Evolutionary conservation across 2,329 filamentous ascomycete genomes (phyloP).

Genomic region (Calonectria henricotiae): DNA sequence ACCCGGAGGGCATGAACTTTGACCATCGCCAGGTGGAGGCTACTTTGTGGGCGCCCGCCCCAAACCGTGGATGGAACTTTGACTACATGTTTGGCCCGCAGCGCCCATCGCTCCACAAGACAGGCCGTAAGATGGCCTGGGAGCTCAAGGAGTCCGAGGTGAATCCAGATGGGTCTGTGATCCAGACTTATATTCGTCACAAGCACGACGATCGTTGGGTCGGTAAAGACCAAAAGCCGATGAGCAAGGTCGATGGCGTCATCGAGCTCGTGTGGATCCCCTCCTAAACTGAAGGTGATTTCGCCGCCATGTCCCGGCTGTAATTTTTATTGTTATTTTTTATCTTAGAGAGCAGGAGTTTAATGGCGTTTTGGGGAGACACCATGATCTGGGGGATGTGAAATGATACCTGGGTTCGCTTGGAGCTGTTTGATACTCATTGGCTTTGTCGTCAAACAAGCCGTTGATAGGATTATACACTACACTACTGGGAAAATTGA

Average conservation of each 20-base stretch:
- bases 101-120: constrained; percentile 64
- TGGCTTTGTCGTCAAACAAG: constrained; percentile 18
- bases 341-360: constrained; percentile 30
- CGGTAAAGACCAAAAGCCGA: constrained; percentile 62
- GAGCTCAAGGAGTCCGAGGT: constrained; percentile 68
- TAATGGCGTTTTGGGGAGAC: constrained; percentile 29
- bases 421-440: constrained; percentile 1
- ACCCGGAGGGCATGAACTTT: constrained; percentile 68
- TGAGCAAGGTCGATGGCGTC: constrained; percentile 71
- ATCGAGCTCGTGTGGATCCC: constrained; percentile 74
- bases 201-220: constrained; percentile 71
- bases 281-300: constrained; percentile 36
- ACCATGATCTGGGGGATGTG: neutral
- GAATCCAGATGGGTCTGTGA: constrained; percentile 66
- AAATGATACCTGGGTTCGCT: constrained; percentile 19
- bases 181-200: constrained; percentile 70
- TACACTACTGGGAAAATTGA: neutral
- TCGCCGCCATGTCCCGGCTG: neutral
- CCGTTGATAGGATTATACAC: constrained; percentile 9
- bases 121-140: constrained; percentile 69
- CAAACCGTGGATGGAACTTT: constrained; percentile 67
- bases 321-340: neutral
- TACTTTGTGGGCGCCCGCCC: constrained; percentile 68
- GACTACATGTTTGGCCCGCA: constrained; percentile 70
- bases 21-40: constrained; percentile 68